Percentiles rank a stretch among this genome's conserved stretches.
These are phyloP conservation scores for Lactarius evosmus DNA, from an alignment of 768 basidiomycete species.

Conservation along the genomic window DNA sequence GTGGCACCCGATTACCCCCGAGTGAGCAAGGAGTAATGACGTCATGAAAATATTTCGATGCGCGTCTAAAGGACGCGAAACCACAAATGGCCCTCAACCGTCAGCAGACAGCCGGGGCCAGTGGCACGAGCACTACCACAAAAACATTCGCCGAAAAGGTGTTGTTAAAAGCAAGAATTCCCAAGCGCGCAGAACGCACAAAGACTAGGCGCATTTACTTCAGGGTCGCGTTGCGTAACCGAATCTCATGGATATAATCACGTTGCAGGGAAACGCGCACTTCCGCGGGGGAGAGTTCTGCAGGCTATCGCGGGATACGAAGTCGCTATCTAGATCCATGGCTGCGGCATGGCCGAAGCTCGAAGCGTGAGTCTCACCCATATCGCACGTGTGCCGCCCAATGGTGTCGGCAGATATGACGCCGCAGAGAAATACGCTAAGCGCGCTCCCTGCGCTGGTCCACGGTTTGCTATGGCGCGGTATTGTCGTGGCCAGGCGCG, in stretches of 20 bases:
- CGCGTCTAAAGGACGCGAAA: neutral
- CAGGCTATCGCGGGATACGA: constrained; percentile 43
- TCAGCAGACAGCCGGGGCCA: neutral
- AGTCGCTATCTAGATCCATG: constrained; percentile 38
- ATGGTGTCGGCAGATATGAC: too few relatives aligned
- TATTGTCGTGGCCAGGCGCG: constrained; percentile 38
- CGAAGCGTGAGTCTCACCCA: constrained; percentile 31
- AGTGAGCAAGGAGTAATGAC: too few relatives aligned
- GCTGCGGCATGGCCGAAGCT: constrained; percentile 44
- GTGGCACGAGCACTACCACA: neutral
- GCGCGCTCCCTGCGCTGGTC: constrained; percentile 27
- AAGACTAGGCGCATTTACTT: neutral
- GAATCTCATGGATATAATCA: neutral
- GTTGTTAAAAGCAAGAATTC: neutral
- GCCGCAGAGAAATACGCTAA: neutral
- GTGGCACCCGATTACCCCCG: too few relatives aligned
- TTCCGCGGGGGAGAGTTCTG: constrained; percentile 40
- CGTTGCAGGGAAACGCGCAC: constrained; percentile 42
- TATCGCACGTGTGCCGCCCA: too few relatives aligned
- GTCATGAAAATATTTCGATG: neutral
- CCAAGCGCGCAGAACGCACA: neutral
- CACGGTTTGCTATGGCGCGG: constrained; percentile 36
- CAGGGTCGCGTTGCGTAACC: too few relatives aligned
- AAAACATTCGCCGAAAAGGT: neutral
- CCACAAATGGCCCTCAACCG: constrained; percentile 1